Base-by-base conservation (phyloP, 2,329 filamentous ascomycete genomes). In the Didymella pinodella region DNA sequence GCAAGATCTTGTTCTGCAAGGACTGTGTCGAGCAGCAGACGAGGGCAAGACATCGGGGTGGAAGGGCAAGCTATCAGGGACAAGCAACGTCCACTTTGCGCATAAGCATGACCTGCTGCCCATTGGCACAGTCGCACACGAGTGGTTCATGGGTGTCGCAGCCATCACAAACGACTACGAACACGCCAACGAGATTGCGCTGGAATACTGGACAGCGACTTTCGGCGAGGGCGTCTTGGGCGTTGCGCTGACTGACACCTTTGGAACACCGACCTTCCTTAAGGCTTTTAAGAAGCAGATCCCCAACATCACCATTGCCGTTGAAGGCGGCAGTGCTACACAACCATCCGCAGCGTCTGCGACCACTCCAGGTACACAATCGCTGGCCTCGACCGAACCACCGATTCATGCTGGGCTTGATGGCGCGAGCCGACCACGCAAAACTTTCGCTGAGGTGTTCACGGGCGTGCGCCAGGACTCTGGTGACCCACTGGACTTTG, bases 111-210 rank as follows among this genome's bases (percentile, higher is more conserved):
- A 87, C 44, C 87, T 97, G 45, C 81, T 87, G 3, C 93, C 95
- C 0, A 86, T 98, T 12, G 95, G 95, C 5, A 99, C 95, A 0
- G 88, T 92, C 2, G 95, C 95, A 0, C 95, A 99, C 73, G 95
- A 99, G 79, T 99, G 95, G 95, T 98, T 97, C 82, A 99, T 99
- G 95, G 93, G 92, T 41, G 94, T 96, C 63, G 95, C 95, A 0
- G 93, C 95, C 38, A 92, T 97, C 67, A 91, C 90, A 4, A 85
- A 92, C 63, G 86, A 97, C 78, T 99, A 99, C 74, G 85, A 87
- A 67, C 83, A 85, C 62, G 93, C 95, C 3, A 96, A 93, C 36
- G 92, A 96, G 75, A 85, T 89, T 64, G 93, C 92, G 0, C 81
- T 99, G 66, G 84, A 87, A 57, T 92, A 96, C 75, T 99, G 95